A percentile compares a stretch with the other conserved stretches of the same genome.
phyloP scores from a whole-genome alignment of 495 filamentous ascomycete species.

The Aspergillus heteromorphus region DNA sequence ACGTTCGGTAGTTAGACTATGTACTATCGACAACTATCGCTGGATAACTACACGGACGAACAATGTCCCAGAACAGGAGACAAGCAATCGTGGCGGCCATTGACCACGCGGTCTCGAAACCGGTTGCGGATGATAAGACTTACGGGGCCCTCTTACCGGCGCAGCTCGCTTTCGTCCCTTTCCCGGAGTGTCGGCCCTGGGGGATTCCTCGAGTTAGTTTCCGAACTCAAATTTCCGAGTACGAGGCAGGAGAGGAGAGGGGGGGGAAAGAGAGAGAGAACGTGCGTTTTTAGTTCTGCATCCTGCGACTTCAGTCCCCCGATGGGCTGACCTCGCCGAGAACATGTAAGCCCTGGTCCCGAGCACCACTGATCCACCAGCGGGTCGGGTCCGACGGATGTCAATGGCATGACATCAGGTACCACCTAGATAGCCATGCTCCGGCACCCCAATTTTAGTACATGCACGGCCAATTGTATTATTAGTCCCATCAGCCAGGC shows the following conservation, averaged over 20 bases:
- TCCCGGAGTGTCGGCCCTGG: no score
- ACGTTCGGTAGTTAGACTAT: slow-evolving; percentile 12
- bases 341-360: not conserved
- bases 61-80: not conserved
- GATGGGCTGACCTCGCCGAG: not conserved
- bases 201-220: no score
- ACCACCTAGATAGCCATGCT: not conserved
- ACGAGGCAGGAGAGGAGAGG: no score
- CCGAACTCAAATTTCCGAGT: no score
- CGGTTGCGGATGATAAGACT: no score
- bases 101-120: no score
- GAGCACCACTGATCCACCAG: not conserved
- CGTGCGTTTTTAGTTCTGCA: no score
- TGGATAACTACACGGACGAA: not conserved
- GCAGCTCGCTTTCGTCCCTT: no score
- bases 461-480: not conserved
- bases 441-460: not conserved
- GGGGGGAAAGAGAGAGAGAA: no score
- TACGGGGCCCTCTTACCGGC: not conserved
- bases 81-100: no score
- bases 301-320: not conserved
- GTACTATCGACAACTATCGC: not conserved
- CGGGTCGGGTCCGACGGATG: not conserved
- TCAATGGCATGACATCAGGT: not conserved
- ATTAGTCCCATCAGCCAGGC: not conserved